Percentiles rank a stretch among this genome's conserved stretches.
Evolutionary conservation across 2,329 filamentous ascomycete genomes (phyloP).

Genomic region (Alternaria rosae): DNA sequence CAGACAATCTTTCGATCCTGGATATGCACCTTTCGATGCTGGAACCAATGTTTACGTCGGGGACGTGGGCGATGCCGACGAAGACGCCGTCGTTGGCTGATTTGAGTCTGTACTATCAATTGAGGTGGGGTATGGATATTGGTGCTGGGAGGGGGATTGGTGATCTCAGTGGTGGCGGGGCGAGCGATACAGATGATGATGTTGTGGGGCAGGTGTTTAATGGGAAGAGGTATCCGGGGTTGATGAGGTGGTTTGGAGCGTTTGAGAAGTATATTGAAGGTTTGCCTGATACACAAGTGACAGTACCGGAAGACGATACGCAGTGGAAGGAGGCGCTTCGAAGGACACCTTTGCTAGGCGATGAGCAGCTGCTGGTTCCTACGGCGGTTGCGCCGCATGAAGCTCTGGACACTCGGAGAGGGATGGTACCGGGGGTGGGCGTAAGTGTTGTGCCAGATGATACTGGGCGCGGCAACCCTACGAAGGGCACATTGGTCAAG

Average conservation of each 20-base stretch:
- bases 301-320: conserved; percentile 8
- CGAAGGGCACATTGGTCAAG: conserved; percentile 45
- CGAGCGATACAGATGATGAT: conserved; percentile 28
- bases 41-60: conserved; percentile 43
- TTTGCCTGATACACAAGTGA: conserved; percentile 38
- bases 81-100: conserved; percentile 46
- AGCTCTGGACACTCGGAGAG: conserved; percentile 39
- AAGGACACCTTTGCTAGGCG: background rate
- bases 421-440: conserved; percentile 37
- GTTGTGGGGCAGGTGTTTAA: conserved; percentile 47
- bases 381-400: conserved; percentile 36
- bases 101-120: conserved; percentile 50
- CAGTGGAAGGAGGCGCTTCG: conserved; percentile 18
- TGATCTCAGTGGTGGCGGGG: conserved; percentile 48
- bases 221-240: conserved; percentile 44
- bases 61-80: conserved; percentile 48
- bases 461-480: conserved; percentile 50
- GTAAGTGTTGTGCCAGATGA: conserved; percentile 52
- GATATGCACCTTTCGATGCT: conserved; percentile 50
- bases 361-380: conserved; percentile 40
- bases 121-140: conserved; percentile 52
- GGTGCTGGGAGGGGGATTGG: conserved; percentile 44
- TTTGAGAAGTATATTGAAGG: conserved; percentile 44
- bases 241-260: conserved; percentile 47
- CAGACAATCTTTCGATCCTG: conserved; percentile 46